phyloP scores from a whole-genome alignment of 192 early-diverging fungal genomes.

The Rhizoclosmatium sp. region DNA sequence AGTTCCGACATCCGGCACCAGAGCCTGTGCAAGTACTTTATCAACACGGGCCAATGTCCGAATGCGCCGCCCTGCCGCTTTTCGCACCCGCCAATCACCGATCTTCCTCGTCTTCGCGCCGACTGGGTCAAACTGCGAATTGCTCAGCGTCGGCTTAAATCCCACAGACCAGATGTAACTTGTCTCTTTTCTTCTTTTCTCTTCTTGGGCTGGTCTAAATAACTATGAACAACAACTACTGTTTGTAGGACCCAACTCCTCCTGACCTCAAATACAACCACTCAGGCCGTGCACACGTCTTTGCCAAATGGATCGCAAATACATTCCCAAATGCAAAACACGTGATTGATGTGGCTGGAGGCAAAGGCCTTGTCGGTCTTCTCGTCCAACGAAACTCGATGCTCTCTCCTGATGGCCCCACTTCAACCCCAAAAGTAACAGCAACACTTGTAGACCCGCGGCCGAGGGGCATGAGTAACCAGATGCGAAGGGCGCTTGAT shows the following conservation, averaged over 20 bases:
- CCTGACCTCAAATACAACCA: slow-evolving; percentile 57
- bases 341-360: slow-evolving; percentile 64
- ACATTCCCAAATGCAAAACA: slow-evolving; percentile 42
- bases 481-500: slow-evolving; percentile 44
- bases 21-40: slow-evolving; percentile 41
- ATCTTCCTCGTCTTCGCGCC: slow-evolving; percentile 27
- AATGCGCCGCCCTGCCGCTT: slow-evolving; percentile 35
- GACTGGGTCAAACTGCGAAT: slow-evolving; percentile 38
- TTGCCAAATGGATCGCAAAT: slow-evolving; percentile 62
- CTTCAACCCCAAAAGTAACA: slow-evolving; percentile 43
- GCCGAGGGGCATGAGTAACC: slow-evolving; percentile 42
- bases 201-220: slow-evolving; percentile 35
- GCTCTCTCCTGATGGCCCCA: too few relatives aligned
- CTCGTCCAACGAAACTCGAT: slow-evolving; percentile 39
- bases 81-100: slow-evolving; percentile 41
- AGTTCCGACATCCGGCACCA: not conserved
- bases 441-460: slow-evolving; percentile 58
- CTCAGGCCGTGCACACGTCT: slow-evolving; percentile 55
- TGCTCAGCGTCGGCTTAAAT: too few relatives aligned
- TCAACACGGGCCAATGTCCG: slow-evolving; percentile 36
- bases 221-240: too few relatives aligned
- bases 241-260: slow-evolving; percentile 45
- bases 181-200: not conserved
- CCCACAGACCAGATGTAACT: too few relatives aligned
- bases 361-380: slow-evolving; percentile 58